A percentile compares a stretch with the other conserved stretches of the same genome.
Evolutionary conservation across 169 alveolate species (phyloP).

Genomic region (Plasmodium yoelii): DNA sequence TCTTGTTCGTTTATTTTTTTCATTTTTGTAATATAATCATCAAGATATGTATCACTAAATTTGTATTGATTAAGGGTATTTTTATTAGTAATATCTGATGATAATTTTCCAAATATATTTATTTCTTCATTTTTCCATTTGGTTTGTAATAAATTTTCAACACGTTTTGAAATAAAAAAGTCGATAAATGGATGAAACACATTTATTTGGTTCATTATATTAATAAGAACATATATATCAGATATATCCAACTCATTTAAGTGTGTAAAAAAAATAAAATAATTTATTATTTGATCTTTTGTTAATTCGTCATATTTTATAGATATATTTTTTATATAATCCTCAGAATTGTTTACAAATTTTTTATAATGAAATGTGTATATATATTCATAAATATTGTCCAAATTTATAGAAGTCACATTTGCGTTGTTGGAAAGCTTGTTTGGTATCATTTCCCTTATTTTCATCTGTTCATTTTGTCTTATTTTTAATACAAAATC

Average conservation of each 20-base stretch:
- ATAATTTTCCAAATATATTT: slow-evolving; percentile 1
- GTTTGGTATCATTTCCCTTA: slow-evolving; percentile 3
- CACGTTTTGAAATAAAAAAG: slow-evolving; percentile 55
- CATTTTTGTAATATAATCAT: slow-evolving; percentile 41
- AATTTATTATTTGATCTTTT: slow-evolving; percentile 57
- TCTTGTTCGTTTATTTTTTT: neutral
- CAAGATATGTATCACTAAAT: slow-evolving; percentile 51
- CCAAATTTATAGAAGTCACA: neutral
- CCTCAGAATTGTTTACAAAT: slow-evolving; percentile 38
- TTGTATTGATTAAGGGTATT: neutral
- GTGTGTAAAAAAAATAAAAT: slow-evolving; percentile 59
- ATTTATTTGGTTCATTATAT: slow-evolving; percentile 30
- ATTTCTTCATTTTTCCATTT: neutral
- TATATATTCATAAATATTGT: slow-evolving; percentile 49
- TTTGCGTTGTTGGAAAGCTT: neutral
- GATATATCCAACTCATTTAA: slow-evolving; percentile 36
- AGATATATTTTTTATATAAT: slow-evolving; percentile 17
- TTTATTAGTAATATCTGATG: neutral
- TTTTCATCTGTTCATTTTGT: slow-evolving; percentile 9
- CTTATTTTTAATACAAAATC: slow-evolving; percentile 40
- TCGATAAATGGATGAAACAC: slow-evolving; percentile 43
- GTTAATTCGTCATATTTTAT: slow-evolving; percentile 31
- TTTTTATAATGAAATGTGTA: slow-evolving; percentile 17
- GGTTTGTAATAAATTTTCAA: slow-evolving; percentile 25
- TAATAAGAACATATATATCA: slow-evolving; percentile 32